phyloP scores from a whole-genome alignment of 768 basidiomycete genomes.

The Tephrocybe sp. region DNA sequence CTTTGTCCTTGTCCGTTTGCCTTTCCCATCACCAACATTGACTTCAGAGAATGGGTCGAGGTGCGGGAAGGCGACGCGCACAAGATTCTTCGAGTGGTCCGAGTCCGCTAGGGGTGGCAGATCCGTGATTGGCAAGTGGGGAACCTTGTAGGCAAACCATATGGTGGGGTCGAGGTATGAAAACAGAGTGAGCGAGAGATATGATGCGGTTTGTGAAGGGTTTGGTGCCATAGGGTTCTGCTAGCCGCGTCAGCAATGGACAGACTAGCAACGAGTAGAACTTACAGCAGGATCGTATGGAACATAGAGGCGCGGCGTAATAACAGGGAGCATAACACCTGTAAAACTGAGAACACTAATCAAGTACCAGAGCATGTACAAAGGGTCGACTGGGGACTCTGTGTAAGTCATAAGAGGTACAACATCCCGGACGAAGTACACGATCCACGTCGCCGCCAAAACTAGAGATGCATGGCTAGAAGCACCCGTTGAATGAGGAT shows the following conservation, averaged over 20 bases:
- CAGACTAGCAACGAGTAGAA: conserved; percentile 4
- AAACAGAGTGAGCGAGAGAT: conserved; percentile 42
- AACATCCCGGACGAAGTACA: conserved; percentile 55
- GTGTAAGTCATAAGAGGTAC: conserved; percentile 60
- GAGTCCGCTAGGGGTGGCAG: conserved; percentile 66
- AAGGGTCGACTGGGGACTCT: conserved; percentile 42
- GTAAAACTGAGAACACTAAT: conserved; percentile 41
- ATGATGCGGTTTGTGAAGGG: conserved; percentile 52
- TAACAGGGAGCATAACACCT: conserved; percentile 49
- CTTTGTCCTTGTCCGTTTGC: conserved; percentile 37
- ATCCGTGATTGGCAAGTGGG: conserved; percentile 48
- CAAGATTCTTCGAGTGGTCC: conserved; percentile 36
- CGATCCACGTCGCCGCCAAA: conserved; percentile 14
- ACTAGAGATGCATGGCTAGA: conserved; percentile 6
- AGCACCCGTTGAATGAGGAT: conserved; percentile 4
- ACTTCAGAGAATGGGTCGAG: conserved; percentile 15
- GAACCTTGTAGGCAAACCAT: conserved; percentile 39
- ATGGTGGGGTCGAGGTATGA: conserved; percentile 55
- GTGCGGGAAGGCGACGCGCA: conserved; percentile 23
- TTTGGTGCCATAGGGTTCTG: conserved; percentile 36
- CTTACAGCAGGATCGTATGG: conserved; percentile 49
- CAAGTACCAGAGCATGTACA: conserved; percentile 54
- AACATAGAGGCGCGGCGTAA: conserved; percentile 54
- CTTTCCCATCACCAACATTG: conserved; percentile 22
- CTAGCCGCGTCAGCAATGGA: neutral